Conservation (phyloP, 306 rosid species). For the Dryas alaskensis region DNA sequence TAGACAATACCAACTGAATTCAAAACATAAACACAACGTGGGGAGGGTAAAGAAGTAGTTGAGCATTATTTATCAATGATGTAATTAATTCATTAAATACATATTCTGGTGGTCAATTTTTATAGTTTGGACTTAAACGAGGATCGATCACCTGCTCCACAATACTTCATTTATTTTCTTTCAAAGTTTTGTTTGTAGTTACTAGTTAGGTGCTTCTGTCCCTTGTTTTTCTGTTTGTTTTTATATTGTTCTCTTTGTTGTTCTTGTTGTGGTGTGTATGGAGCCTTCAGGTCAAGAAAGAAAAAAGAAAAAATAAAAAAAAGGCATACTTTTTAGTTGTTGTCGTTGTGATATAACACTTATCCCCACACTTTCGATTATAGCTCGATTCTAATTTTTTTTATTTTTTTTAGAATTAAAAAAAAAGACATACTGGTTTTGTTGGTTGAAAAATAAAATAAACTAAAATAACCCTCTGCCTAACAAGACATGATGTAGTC, state of each 20-base stretch:
- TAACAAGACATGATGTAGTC: not conserved
- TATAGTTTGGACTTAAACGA: not conserved
- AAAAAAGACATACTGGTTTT: too few species aligned
- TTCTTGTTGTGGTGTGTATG: not conserved
- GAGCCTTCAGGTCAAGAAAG: conserved; percentile 3
- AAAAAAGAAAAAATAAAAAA: not conserved
- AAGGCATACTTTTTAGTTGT: not conserved
- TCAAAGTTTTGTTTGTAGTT: conserved; percentile 16
- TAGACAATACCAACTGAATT: not conserved
- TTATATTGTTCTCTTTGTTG: not conserved
- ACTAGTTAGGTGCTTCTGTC: conserved; percentile 1
- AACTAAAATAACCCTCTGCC: not conserved
- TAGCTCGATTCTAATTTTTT: too few species aligned
- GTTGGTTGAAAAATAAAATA: not conserved
- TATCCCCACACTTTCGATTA: too few species aligned
- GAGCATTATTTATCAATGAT: conserved; percentile 13
- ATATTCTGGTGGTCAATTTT: not conserved
- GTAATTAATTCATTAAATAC: not conserved
- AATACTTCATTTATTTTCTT: not conserved
- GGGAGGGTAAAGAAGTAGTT: conserved; percentile 8
- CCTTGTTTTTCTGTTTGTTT: not conserved
- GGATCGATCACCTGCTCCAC: conserved; percentile 16
- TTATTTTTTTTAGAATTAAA: too few species aligned
- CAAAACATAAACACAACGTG: conserved; percentile 8
- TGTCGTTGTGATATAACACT: too few species aligned